Evolutionary conservation across 257 asterid genomes (phyloP), one percentile per base, ranked within the genome.

Genomic region (Oldenlandia corymbosa): DNA sequence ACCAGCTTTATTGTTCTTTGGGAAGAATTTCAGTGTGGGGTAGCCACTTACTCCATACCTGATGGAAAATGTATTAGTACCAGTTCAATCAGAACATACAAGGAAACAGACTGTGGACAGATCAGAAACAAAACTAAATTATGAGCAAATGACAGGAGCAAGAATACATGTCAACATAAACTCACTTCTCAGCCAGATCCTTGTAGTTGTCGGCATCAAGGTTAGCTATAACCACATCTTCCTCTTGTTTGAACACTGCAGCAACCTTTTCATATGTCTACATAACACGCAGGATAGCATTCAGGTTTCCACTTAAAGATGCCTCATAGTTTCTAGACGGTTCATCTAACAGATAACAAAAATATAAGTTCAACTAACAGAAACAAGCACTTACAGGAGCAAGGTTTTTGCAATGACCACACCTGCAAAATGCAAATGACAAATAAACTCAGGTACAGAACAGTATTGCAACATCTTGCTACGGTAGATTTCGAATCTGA

Each of bases 331-430:
- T 59, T 49, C 21, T 11, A 32, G 53, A 65, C 30, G 41, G 55
- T 69, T 63, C 36, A 55, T 62, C 26, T 47, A 63, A 41, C 49
- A 77, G 75, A 49, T 56, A n/a, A n/a, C n/a, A n/a, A n/a, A n/a
- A n/a, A n/a, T n/a, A n/a, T n/a, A n/a, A n/a, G n/a, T n/a, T n/a
- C n/a, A n/a, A n/a, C n/a, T n/a, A n/a, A n/a, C n/a, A n/a, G n/a
- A 23, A 42, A 20, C 50, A n/a, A 71, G 69, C 65, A 80, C 96
- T 87, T 81, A 92, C 99, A 61, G 99, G 75, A 67, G 98, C 98
- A 78, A 91, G 95, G 81, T 54, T 79, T 82, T 92, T 86, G 85
- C 96, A 92, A 59, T 92, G 98, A 68, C 98, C 97, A 57, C 97
- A 92, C 98, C 98, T 92, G 83, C 54, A 73, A 80, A 48, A 68